phyloP scores from a whole-genome alignment of 2,329 filamentous ascomycete species.

The Hypoxylon sp. region DNA sequence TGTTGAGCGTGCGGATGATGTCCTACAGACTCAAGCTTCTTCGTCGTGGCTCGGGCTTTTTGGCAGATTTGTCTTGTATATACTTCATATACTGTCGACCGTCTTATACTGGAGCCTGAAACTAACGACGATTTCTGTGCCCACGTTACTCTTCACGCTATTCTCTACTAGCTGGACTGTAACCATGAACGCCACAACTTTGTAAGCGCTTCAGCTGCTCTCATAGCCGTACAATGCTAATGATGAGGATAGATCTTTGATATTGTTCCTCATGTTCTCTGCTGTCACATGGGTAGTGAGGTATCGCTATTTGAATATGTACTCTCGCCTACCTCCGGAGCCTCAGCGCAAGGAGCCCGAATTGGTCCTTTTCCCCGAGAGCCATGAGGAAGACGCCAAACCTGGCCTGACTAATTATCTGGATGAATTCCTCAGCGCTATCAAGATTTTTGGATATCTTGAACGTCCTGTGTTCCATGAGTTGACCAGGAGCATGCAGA shows the following conservation, averaged over 20 bases:
- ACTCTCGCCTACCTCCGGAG: conserved; percentile 90
- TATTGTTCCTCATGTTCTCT: conserved; percentile 86
- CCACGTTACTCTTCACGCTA: conserved; percentile 80
- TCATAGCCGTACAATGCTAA: conserved; percentile 55
- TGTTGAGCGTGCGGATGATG: conserved; percentile 41
- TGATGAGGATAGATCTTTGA: conserved; percentile 48
- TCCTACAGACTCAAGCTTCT: conserved; percentile 42
- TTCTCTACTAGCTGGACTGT: conserved; percentile 82
- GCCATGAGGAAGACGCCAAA: conserved; percentile 89
- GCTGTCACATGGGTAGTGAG: conserved; percentile 92
- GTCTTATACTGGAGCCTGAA: conserved; percentile 83
- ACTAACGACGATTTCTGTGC: conserved; percentile 87
- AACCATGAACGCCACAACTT: conserved; percentile 97
- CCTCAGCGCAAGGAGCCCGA: conserved; percentile 96
- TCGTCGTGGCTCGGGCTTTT: conserved; percentile 69
- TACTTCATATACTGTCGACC: conserved; percentile 67
- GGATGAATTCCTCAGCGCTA: conserved; percentile 97
- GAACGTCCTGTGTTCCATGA: conserved; percentile 98
- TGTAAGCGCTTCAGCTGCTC: conserved; percentile 66
- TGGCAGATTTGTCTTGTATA: conserved; percentile 65
- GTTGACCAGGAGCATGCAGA: conserved; percentile 97
- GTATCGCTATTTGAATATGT: conserved; percentile 97
- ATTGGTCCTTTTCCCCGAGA: conserved; percentile 93
- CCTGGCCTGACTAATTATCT: conserved; percentile 94
- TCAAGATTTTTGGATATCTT: conserved; percentile 98